Evolutionary conservation across 202 grass and related monocot species (phyloP), one percentile per base, ranked within the genome.

Genomic region (Musa balbisiana): DNA sequence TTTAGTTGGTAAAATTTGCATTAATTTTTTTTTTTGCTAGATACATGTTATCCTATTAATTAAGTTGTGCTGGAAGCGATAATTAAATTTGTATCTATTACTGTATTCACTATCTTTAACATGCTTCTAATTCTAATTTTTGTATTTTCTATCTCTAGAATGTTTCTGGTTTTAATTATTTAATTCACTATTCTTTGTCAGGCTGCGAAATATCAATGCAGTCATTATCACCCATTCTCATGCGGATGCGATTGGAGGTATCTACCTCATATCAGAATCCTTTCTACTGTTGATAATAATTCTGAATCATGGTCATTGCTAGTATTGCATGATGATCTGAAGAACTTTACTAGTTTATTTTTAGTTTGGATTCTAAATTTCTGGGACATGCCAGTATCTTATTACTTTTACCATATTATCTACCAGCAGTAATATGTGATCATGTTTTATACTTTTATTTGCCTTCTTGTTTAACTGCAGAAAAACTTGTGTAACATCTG

Each of bases 211-310:
- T 25, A 86, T 95, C 52, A 87, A 95, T 72, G 83, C 89, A 20
- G 91, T 94, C 62, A 75, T 94, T 67, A 99, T 99, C 75, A 94
- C 95, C 52, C 95, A 99, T 87, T 99, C 89, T 64, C 95, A 99
- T 84, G 91, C 95, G 17, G 91, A 95, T 79, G 95, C 95, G 53
- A 99, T 99, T 83, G 91, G 95, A 90, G 95, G 91, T 98, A 20
- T 76, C 69, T 79, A 79, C 55, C 72, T 53, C 54, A 24, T 86
- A 53, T 52, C 29, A 24, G 77, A 23, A 17, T 71, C 52, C 22
- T 63, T 26, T 12, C 58, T 79, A 51, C 55, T 64, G 25, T 71
- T 51, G 50, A 27, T 69, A 72, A 6, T 20, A 26, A 53, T 54
- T 73, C 26, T 29, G 52, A 27, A 56, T 53, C 53, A 50, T 19